Conservation (phyloP, 257 asterid genomes). For the Catharanthus roseus region DNA sequence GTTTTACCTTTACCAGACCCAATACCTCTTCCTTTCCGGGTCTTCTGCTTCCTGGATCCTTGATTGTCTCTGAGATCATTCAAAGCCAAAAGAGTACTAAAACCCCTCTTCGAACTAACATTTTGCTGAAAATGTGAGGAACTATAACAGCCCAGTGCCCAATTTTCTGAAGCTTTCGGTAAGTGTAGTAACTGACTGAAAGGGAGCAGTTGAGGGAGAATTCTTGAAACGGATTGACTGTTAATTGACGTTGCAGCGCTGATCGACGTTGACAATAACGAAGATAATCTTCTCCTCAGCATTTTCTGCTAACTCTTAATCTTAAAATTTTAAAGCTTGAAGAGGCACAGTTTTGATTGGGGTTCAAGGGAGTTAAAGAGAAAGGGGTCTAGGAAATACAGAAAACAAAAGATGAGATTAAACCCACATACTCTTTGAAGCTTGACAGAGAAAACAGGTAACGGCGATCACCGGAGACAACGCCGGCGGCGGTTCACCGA, state of each 20-base stretch:
- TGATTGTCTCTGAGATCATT: slow-evolving; percentile 82
- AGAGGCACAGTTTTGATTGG: background rate
- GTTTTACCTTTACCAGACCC: slow-evolving; percentile 99
- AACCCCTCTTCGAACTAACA: slow-evolving; percentile 34
- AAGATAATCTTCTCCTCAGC: slow-evolving; percentile 57
- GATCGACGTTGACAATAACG: slow-evolving; percentile 37
- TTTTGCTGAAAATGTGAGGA: slow-evolving; percentile 14
- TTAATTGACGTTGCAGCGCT: slow-evolving; percentile 22
- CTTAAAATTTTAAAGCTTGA: background rate
- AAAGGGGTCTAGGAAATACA: background rate
- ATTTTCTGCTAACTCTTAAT: slow-evolving; percentile 20
- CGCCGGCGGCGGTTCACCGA: background rate
- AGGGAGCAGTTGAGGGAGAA: slow-evolving; percentile 17
- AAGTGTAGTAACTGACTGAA: slow-evolving; percentile 19
- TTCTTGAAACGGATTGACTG: slow-evolving; percentile 22
- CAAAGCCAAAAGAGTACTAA: slow-evolving; percentile 57
- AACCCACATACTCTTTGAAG: background rate
- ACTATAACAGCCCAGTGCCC: slow-evolving; percentile 3
- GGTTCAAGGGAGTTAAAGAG: background rate
- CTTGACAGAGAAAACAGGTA: background rate
- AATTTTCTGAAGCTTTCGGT: background rate
- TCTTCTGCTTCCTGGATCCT: slow-evolving; percentile 76
- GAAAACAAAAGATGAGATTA: background rate
- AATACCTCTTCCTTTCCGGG: slow-evolving; percentile 91
- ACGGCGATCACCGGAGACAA: background rate